Percentiles rank a stretch among this genome's conserved stretches.
Evolutionary conservation across 176 grass and related monocot genomes (phyloP).

Genomic region (Bothriochloa decipiens): DNA sequence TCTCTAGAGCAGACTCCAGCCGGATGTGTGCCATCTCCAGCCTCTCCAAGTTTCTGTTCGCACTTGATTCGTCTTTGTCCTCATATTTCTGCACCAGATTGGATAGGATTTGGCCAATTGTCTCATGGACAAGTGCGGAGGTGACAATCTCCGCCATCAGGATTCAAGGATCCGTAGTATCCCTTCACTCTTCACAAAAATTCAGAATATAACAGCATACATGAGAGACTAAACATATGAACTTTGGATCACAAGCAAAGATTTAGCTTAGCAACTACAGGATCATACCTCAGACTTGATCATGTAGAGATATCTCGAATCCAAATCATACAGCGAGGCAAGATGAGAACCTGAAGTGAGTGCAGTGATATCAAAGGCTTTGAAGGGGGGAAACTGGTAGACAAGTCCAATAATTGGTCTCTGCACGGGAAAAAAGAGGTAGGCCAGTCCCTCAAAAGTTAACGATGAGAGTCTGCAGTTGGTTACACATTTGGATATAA

Average conservation of each 20-base stretch:
- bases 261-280: too few relatives aligned
- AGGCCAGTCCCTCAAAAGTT: not conserved
- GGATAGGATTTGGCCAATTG: not conserved
- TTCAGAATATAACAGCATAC: too few relatives aligned
- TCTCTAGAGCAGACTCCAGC: constrained; percentile 23
- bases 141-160: not conserved
- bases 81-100: not conserved
- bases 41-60: not conserved
- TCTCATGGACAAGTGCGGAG: not conserved
- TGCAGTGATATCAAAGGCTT: not conserved
- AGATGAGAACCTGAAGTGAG: not conserved
- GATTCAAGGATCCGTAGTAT: not conserved
- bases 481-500: not conserved
- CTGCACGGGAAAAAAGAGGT: not conserved
- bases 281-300: too few relatives aligned
- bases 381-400: not conserved
- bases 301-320: too few relatives aligned
- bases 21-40: constrained; percentile 27
- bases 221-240: too few relatives aligned
- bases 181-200: not conserved
- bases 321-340: not conserved
- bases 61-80: not conserved
- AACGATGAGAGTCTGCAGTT: not conserved
- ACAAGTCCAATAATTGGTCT: not conserved
- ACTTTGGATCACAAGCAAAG: too few relatives aligned